Base-by-base conservation (phyloP, 1,139 yeast species). In the Pichia sp. region DNA sequence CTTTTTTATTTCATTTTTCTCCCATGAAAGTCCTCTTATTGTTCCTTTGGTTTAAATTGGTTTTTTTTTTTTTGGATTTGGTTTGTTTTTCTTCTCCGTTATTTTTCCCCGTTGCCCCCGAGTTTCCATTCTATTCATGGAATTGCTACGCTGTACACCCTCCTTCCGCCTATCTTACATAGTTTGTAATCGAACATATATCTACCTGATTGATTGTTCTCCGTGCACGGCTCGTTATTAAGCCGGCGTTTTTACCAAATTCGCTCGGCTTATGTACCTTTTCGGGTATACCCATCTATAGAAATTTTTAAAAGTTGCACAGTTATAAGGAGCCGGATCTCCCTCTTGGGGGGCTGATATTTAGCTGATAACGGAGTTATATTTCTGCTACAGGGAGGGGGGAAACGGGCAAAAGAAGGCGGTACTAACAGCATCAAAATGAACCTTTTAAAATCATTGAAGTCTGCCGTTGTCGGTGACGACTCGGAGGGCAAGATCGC, bases 401-500 rank as follows among this genome's bases (percentile, higher is more conserved):
- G 19, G 7, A 34, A n/a, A 9, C 13, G 37, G 18, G 18, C 37
- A 31, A 9, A 4, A 31, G 36, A n/a, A 13, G 2, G 5, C 13
- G 13, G 10, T 31, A 7, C 36, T 25, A 25, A 25, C 9, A 25
- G 9, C 6, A 6, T 3, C 4, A 34, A 39, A 16, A 54, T 54
- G 56, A 51, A 54, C 30, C 51, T 49, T 16, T 21, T 54, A 16
- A 49, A 44, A 13, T 30, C 41, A 4, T 22, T 55, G 28, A 51
- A 53, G 28, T 45, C 44, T 9, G 12, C 30, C 8, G 49, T 49
- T 21, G 7, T 41, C 1, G 53, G 52, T n/a, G 55, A 49, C 12
- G 39, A 54, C 30, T 40, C 56, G 31, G 39, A 43, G 8, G 50
- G 46, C 10, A 57, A 56, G 44, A 53, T 63, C 4, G 46, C 60